phyloP scores from a whole-genome alignment of 2,329 filamentous ascomycete genomes.

The Byssochlamys sp. region DNA sequence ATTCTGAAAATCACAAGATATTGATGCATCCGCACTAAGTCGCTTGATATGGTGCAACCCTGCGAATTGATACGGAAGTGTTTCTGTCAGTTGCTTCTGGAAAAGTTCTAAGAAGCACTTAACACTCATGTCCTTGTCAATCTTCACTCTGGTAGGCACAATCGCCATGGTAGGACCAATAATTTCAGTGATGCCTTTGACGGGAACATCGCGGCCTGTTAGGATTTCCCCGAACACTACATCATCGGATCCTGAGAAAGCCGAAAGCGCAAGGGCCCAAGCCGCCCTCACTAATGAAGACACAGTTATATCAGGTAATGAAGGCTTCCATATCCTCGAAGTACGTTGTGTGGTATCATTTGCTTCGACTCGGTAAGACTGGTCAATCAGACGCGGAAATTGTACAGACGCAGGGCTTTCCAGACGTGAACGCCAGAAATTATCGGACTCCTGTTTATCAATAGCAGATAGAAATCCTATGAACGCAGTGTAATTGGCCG shows the following conservation, averaged over 20 bases:
- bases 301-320: slow-evolving; percentile 10
- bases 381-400: slow-evolving; percentile 7
- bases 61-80: slow-evolving; percentile 51
- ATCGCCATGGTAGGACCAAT: slow-evolving; percentile 34
- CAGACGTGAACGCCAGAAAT: slow-evolving; percentile 12
- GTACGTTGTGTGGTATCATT: slow-evolving; percentile 3
- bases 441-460: slow-evolving; percentile 12
- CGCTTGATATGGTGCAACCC: slow-evolving; percentile 41
- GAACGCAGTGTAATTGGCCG: slow-evolving; percentile 4
- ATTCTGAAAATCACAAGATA: slow-evolving; percentile 34
- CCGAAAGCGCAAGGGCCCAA: slow-evolving; percentile 31
- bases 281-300: slow-evolving; percentile 31
- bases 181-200: slow-evolving; percentile 29
- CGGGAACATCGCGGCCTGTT: slow-evolving; percentile 28
- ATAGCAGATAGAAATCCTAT: slow-evolving; percentile 7
- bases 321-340: slow-evolving; percentile 1
- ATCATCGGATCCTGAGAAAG: slow-evolving; percentile 30
- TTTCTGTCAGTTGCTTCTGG: slow-evolving; percentile 45
- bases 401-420: slow-evolving; percentile 4
- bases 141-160: slow-evolving; percentile 29
- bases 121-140: slow-evolving; percentile 23
- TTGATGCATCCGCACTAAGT: slow-evolving; percentile 36
- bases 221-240: slow-evolving; percentile 36
- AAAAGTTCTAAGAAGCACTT: slow-evolving; percentile 44
- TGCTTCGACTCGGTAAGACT: slow-evolving; percentile 5